Percentiles rank a stretch among this genome's conserved stretches.
These are phyloP conservation scores for Penicilliopsis zonata DNA, from an alignment of 495 filamentous ascomycete species.

Conservation along the genomic window DNA sequence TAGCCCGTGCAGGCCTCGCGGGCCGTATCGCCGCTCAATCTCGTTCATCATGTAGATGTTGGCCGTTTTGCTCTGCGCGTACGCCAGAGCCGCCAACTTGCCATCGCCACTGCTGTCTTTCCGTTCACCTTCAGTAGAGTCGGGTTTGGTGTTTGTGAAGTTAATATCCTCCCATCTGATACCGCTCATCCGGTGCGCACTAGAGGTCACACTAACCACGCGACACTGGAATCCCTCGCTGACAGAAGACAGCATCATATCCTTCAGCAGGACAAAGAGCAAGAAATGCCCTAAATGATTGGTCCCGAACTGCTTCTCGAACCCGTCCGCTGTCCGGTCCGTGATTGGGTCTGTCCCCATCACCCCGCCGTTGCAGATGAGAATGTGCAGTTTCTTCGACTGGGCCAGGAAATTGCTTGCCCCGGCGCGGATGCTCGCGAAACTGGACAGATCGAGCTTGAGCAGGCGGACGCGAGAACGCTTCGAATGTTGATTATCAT, in stretches of 20 bases:
- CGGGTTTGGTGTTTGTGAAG: conserved; percentile 12
- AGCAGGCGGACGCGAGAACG: conserved; percentile 29
- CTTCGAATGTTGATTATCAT: conserved; percentile 9
- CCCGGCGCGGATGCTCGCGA: conserved; percentile 25
- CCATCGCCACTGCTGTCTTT: conserved; percentile 14
- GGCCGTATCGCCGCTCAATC: conserved; percentile 31
- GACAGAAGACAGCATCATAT: conserved; percentile 23
- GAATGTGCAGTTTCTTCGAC: conserved; percentile 34
- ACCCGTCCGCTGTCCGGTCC: conserved; percentile 41
- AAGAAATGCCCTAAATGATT: conserved; percentile 51
- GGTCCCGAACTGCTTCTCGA: conserved; percentile 55
- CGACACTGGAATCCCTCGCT: conserved; percentile 28
- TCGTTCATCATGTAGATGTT: conserved; percentile 32
- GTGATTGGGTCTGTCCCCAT: conserved; percentile 37
- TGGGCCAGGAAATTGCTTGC: conserved; percentile 19
- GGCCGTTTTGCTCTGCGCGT: conserved; percentile 26
- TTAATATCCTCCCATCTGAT: conserved; percentile 14
- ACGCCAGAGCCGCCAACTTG: conserved; percentile 24
- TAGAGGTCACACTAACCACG: conserved; percentile 29
- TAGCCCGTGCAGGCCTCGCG: conserved; percentile 22
- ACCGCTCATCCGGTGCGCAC: conserved; percentile 16
- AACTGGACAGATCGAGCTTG: conserved; percentile 28
- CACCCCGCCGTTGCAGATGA: conserved; percentile 60
- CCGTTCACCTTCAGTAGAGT: too few species aligned
- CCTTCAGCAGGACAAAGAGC: conserved; percentile 15